phyloP scores from a whole-genome alignment of 192 early-diverging fungal genomes.

The Phycomyces nitens region DNA sequence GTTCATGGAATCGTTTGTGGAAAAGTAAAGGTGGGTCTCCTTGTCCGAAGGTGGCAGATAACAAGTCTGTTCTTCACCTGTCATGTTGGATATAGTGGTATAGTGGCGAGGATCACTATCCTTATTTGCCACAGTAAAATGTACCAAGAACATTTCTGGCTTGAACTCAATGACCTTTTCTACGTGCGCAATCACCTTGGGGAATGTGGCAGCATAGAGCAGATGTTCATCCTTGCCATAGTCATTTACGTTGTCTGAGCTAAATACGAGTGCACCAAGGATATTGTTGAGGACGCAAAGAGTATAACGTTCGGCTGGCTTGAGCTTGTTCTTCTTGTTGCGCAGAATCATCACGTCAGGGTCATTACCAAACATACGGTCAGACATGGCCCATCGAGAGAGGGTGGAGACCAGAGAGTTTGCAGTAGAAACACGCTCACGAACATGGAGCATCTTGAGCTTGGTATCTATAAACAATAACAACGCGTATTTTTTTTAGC shows the following conservation, averaged over 20 bases:
- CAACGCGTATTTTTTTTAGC: no score
- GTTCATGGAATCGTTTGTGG: conserved; percentile 13
- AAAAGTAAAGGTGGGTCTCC: conserved; percentile 19
- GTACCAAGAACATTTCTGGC: conserved; percentile 37
- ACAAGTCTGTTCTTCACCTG: conserved; percentile 31
- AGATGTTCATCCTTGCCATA: conserved; percentile 35
- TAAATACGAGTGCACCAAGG: conserved; percentile 47
- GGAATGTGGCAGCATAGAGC: conserved; percentile 34
- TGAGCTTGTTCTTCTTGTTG: conserved; percentile 40
- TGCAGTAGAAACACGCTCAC: conserved; percentile 47
- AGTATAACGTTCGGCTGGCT: conserved; percentile 35
- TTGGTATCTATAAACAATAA: conserved; percentile 43
- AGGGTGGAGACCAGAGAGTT: conserved; percentile 48
- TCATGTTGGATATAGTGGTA: conserved; percentile 38
- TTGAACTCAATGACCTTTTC: conserved; percentile 17
- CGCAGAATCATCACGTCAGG: conserved; percentile 52
- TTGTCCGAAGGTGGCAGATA: conserved; percentile 30
- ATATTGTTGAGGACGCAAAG: conserved; percentile 47
- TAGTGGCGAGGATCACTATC: conserved; percentile 11
- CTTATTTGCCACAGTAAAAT: conserved; percentile 19
- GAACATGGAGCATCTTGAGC: conserved; percentile 42
- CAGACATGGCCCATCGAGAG: conserved; percentile 41
- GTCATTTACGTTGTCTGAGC: conserved; percentile 40
- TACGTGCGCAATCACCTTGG: conserved; percentile 26
- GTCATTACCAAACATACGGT: conserved; percentile 51